Evolutionary conservation across 495 filamentous ascomycete species (phyloP).

Genomic region (Rhizodiscina lignyota): DNA sequence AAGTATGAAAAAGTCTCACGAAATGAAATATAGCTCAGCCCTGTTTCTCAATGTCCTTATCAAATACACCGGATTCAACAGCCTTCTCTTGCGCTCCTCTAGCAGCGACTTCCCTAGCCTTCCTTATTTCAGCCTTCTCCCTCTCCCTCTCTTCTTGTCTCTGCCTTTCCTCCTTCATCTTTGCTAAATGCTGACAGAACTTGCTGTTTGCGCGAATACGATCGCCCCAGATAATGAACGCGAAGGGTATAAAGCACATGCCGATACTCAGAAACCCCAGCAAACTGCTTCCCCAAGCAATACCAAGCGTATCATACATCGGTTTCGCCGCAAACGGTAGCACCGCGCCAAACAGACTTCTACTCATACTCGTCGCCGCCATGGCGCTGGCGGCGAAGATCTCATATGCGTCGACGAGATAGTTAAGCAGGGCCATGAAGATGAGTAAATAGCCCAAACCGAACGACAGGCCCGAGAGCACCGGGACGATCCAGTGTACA

Average conservation of each 20-base stretch:
- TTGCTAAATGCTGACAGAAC: slow-evolving; percentile 23
- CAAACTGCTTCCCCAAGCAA: slow-evolving; percentile 23
- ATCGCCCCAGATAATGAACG: slow-evolving; percentile 20
- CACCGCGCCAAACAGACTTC: slow-evolving; percentile 45
- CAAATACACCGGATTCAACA: too few relatives aligned
- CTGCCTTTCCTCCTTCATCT: slow-evolving; percentile 15
- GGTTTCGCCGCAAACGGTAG: slow-evolving; percentile 30
- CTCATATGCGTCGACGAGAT: slow-evolving; percentile 61
- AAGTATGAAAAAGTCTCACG: too few relatives aligned
- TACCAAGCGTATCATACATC: slow-evolving; percentile 21
- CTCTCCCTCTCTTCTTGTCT: slow-evolving; percentile 13
- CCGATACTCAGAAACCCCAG: slow-evolving; percentile 20
- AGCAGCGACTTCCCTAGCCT: too few relatives aligned
- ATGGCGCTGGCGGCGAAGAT: slow-evolving; percentile 56
- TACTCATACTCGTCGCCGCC: slow-evolving; percentile 42
- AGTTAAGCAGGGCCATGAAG: slow-evolving; percentile 57
- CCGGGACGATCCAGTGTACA: slow-evolving; percentile 47
- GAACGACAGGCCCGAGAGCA: slow-evolving; percentile 47
- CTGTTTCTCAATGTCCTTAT: too few relatives aligned
- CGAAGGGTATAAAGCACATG: slow-evolving; percentile 24
- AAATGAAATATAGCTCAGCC: too few relatives aligned
- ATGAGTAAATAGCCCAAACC: slow-evolving; percentile 50
- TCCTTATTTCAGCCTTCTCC: too few relatives aligned
- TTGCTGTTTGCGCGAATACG: slow-evolving; percentile 18
- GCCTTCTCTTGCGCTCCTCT: too few relatives aligned